Conservation (phyloP, 208 protist genomes). For the Acanthamoeba culbertsoni region DNA sequence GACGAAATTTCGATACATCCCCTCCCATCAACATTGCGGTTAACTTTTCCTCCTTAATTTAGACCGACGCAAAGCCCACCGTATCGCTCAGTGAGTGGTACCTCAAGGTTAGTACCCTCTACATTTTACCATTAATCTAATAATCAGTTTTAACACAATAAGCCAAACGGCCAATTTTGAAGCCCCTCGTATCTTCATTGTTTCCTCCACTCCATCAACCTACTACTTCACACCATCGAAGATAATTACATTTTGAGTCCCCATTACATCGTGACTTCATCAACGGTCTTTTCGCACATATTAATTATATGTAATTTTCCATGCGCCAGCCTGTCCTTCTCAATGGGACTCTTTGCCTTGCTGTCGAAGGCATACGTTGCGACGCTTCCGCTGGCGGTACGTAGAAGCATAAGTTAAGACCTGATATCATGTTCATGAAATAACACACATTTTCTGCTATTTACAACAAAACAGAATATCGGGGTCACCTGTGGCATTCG, state of each 20-base stretch:
- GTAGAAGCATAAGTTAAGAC: neutral
- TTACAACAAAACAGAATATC: neutral
- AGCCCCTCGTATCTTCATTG: neutral
- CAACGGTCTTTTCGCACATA: neutral
- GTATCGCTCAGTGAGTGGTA: slow-evolving; percentile 20
- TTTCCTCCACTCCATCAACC: too few relatives aligned
- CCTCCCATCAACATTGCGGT: too few relatives aligned
- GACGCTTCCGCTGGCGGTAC: neutral
- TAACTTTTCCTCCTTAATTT: neutral
- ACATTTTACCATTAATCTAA: too few relatives aligned
- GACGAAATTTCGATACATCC: too few relatives aligned
- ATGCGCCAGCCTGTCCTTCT: neutral
- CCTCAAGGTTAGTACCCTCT: neutral
- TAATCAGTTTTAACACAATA: too few relatives aligned
- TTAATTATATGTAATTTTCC: neutral
- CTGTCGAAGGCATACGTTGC: neutral
- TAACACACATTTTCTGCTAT: neutral
- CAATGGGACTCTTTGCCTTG: neutral
- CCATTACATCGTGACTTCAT: too few relatives aligned
- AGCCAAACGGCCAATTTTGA: too few relatives aligned
- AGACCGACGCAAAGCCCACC: neutral
- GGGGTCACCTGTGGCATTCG: slow-evolving; percentile 9
- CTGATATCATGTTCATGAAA: neutral
- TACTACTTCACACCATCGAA: too few relatives aligned
- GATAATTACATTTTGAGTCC: neutral